A percentile compares a stretch with the other conserved stretches of the same genome.
These are phyloP conservation scores for Kalanchoe fedtschenkoi DNA, from an alignment of 164 flowering plant genomes.

Conservation along the genomic window DNA sequence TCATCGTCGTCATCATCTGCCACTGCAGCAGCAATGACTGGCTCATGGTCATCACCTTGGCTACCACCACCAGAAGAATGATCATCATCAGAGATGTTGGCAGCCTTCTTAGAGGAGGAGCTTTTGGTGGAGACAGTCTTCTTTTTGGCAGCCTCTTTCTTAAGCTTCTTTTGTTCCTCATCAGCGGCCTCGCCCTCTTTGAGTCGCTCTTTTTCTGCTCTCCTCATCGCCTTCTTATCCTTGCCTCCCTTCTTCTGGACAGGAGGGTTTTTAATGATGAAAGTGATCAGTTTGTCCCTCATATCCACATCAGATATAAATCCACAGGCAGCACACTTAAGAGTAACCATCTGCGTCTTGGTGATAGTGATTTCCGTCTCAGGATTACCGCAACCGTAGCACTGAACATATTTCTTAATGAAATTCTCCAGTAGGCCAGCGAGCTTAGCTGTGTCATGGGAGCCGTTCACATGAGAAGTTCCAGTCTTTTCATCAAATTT, in stretches of 20 bases:
- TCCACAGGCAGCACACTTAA: conserved; percentile 94
- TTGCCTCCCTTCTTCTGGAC: conserved; percentile 66
- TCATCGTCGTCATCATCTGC: conserved; percentile 18
- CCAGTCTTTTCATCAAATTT: conserved; percentile 89
- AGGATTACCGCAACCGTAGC: conserved; percentile 91
- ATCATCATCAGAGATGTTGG: conserved; percentile 50
- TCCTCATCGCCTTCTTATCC: conserved; percentile 86
- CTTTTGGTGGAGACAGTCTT: conserved; percentile 31
- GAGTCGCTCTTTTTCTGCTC: conserved; percentile 86
- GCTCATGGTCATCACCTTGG: conserved; percentile 45
- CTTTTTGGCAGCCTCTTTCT: conserved; percentile 52
- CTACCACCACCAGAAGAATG: conserved; percentile 40
- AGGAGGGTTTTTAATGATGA: conserved; percentile 82
- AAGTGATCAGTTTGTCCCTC: conserved; percentile 86
- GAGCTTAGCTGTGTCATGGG: conserved; percentile 78
- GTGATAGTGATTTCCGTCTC: conserved; percentile 75
- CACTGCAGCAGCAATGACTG: background rate
- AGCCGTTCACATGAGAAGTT: conserved; percentile 72
- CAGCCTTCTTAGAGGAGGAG: conserved; percentile 36
- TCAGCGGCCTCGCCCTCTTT: conserved; percentile 92
- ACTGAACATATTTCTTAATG: conserved; percentile 86
- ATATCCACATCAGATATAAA: conserved; percentile 83
- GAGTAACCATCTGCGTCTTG: conserved; percentile 68
- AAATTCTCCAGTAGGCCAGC: conserved; percentile 83
- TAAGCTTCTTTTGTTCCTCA: conserved; percentile 66